Evolutionary conservation across 2,329 filamentous ascomycete species (phyloP).

Genomic region (Fonsecaea pedrosoi): DNA sequence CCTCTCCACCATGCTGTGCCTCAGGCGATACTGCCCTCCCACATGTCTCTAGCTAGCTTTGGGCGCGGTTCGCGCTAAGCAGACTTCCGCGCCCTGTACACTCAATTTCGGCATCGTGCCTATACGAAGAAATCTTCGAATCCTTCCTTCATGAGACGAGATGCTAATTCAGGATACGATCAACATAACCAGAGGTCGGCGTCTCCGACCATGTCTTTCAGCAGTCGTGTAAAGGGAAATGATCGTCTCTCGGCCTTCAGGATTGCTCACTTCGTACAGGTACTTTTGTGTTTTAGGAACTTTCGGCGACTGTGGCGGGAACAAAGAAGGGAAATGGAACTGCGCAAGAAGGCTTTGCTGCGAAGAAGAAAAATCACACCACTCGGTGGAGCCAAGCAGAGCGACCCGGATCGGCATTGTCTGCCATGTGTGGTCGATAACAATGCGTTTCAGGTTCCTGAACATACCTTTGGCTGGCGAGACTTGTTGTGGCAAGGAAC

Average conservation of each 20-base stretch:
- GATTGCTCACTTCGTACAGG: conserved; percentile 7
- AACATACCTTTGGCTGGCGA: background rate
- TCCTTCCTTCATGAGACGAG: background rate
- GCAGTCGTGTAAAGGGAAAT: background rate
- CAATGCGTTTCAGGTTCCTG: conserved; percentile 1
- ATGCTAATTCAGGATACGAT: background rate
- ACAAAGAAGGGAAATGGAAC: background rate
- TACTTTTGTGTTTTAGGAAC: conserved; percentile 7
- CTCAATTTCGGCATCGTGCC: conserved; percentile 6
- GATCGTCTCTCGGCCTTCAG: background rate
- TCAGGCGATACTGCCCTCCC: conserved; percentile 1
- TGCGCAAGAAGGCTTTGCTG: background rate
- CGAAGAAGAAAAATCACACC: background rate
- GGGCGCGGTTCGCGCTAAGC: conserved; percentile 6
- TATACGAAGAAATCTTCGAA: background rate
- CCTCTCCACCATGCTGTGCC: background rate
- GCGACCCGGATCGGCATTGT: conserved; percentile 12
- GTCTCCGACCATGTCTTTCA: conserved; percentile 9
- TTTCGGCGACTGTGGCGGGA: conserved; percentile 10
- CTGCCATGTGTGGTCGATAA: conserved; percentile 3
- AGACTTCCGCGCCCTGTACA: background rate
- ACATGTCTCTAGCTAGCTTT: conserved; percentile 8
- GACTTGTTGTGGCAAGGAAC: conserved; percentile 10
- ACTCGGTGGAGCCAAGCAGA: background rate
- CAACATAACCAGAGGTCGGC: background rate